phyloP scores from a whole-genome alignment of 805 yeast species.

The Metschnikowia cubensis region DNA sequence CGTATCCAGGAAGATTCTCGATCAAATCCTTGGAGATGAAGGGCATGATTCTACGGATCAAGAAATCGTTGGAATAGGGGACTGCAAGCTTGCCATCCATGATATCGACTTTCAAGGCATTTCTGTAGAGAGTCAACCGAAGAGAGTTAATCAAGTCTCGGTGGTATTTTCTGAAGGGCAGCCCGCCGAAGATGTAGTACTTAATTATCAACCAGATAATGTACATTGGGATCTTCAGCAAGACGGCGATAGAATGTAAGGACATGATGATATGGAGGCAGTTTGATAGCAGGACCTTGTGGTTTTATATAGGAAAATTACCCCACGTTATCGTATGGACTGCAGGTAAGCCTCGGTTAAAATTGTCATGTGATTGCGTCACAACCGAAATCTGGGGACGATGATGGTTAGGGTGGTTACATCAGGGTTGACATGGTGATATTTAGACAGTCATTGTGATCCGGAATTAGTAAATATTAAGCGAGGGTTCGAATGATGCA shows the following conservation, averaged over 20 bases:
- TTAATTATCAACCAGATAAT: constrained; percentile 12
- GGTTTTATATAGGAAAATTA: neutral
- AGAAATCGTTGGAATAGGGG: constrained; percentile 15
- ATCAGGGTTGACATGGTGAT: too few species aligned
- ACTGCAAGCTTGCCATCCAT: constrained; percentile 11
- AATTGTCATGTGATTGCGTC: neutral
- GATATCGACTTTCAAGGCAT: constrained; percentile 13
- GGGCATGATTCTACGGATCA: constrained; percentile 12
- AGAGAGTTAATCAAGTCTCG: constrained; percentile 13
- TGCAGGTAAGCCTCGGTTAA: neutral
- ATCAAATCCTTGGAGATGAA: constrained; percentile 8
- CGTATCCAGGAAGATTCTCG: constrained; percentile 25
- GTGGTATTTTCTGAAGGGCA: constrained; percentile 13
- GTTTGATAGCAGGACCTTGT: neutral
- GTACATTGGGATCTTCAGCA: constrained; percentile 14
- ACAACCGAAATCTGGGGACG: neutral
- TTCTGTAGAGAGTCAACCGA: constrained; percentile 12
- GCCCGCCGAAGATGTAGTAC: constrained; percentile 17
- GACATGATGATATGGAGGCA: constrained; percentile 3
- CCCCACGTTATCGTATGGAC: neutral
- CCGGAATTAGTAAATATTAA: too few species aligned
- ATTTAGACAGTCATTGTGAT: too few species aligned
- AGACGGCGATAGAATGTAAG: constrained; percentile 8
- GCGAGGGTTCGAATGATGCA: too few species aligned
- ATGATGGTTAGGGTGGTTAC: too few species aligned